phyloP scores from a whole-genome alignment of 768 basidiomycete genomes.

The Imleria badia region DNA sequence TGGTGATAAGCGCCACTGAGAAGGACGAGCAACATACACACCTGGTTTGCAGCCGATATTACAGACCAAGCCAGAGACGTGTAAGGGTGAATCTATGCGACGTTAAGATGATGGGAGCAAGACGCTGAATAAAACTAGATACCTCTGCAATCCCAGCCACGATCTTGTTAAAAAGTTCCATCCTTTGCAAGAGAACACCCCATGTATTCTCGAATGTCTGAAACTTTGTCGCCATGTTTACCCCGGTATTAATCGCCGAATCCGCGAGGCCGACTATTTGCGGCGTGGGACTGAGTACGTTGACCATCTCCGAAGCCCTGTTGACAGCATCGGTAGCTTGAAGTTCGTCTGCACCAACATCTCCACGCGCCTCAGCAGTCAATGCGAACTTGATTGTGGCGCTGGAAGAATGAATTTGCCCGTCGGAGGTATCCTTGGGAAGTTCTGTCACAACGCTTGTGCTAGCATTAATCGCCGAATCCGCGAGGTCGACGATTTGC shows the following conservation, averaged over 20 bases:
- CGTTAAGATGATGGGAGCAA: not conserved
- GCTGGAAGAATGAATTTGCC: not conserved
- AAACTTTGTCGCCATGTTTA: not conserved
- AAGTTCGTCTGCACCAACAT: constrained; percentile 4
- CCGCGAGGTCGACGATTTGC: not conserved
- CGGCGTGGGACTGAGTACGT: not conserved
- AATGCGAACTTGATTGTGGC: constrained; percentile 17
- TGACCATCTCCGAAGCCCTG: not conserved
- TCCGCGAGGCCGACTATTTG: not conserved
- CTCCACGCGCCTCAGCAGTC: not conserved
- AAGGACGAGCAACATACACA: not conserved
- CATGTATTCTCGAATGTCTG: constrained; percentile 21
- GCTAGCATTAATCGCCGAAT: not conserved
- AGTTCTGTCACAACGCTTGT: constrained; percentile 4
- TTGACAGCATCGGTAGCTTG: constrained; percentile 15
- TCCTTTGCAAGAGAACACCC: constrained; percentile 10
- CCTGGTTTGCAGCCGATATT: constrained; percentile 21
- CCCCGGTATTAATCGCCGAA: not conserved
- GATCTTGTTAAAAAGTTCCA: constrained; percentile 13
- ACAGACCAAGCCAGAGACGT: constrained; percentile 22
- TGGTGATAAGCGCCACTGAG: not conserved
- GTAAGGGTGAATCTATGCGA: constrained; percentile 18
- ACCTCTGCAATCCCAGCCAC: constrained; percentile 17
- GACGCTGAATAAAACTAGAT: not conserved
- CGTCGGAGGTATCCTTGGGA: not conserved